Conservation (phyloP, 768 basidiomycete species). For the Hygrophorus pudorinus region DNA sequence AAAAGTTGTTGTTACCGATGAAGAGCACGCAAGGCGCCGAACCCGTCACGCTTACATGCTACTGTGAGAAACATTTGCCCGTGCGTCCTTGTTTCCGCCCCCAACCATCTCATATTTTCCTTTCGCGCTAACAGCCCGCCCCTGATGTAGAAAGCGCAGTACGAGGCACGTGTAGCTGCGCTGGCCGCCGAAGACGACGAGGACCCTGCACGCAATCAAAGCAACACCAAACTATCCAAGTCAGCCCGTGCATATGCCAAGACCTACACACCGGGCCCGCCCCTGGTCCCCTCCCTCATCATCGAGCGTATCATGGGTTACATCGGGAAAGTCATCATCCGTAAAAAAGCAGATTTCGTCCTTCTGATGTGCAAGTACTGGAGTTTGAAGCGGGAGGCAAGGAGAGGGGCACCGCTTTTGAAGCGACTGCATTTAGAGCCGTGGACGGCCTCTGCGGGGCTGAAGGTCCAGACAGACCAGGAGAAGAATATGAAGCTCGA, state of each 20-base stretch:
- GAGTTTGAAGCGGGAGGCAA: constrained; percentile 92
- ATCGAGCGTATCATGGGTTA: constrained; percentile 74
- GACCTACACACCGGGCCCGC: constrained; percentile 86
- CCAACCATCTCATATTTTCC: not conserved
- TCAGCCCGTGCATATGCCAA: constrained; percentile 87
- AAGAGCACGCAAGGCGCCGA: constrained; percentile 72
- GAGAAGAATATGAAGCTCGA: constrained; percentile 77
- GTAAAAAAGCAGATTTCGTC: constrained; percentile 73
- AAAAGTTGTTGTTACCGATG: constrained; percentile 81
- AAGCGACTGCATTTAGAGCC: constrained; percentile 94
- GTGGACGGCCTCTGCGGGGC: constrained; percentile 76
- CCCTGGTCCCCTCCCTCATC: constrained; percentile 80
- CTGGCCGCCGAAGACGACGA: constrained; percentile 30
- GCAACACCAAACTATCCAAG: constrained; percentile 45
- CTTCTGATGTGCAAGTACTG: constrained; percentile 81
- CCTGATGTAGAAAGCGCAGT: constrained; percentile 51
- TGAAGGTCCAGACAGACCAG: constrained; percentile 62
- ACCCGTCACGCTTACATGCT: constrained; percentile 63
- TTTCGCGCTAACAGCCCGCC: not conserved
- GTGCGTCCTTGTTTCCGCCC: constrained; percentile 32
- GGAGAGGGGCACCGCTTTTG: constrained; percentile 86
- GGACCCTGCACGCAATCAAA: constrained; percentile 28
- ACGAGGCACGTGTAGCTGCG: constrained; percentile 47
- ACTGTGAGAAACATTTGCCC: constrained; percentile 86
- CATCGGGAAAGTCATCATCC: constrained; percentile 53